These are phyloP conservation scores for Cyclostephanos invisitatus DNA, from an alignment of 108 stramenopile species.

Conservation along the genomic window DNA sequence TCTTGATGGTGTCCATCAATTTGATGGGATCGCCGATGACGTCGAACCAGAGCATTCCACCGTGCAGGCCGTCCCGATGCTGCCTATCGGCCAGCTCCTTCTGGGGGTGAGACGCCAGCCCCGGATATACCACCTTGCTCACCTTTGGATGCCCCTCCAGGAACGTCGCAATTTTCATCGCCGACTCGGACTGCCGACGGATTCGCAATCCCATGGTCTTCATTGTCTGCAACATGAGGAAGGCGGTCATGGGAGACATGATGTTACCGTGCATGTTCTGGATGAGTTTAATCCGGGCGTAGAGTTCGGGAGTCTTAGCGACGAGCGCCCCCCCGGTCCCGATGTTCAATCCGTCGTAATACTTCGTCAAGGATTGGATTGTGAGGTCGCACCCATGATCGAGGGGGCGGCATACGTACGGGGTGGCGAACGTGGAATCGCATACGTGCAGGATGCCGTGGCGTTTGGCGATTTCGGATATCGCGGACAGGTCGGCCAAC, in stretches of 20 bases:
- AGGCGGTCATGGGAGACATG: conserved; percentile 81
- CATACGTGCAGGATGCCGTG: conserved; percentile 68
- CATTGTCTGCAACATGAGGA: conserved; percentile 77
- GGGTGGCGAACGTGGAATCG: conserved; percentile 79
- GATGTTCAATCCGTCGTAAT: conserved; percentile 83
- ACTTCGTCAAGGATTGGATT: conserved; percentile 82
- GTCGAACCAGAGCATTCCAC: conserved; percentile 88
- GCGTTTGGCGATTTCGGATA: conserved; percentile 66
- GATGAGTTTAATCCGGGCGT: conserved; percentile 69
- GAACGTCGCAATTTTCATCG: conserved; percentile 79
- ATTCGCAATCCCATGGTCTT: conserved; percentile 86
- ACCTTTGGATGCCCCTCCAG: conserved; percentile 82
- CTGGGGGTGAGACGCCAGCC: conserved; percentile 76
- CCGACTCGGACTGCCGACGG: conserved; percentile 64
- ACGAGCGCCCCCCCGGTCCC: conserved; percentile 78
- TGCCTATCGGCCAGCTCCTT: conserved; percentile 80
- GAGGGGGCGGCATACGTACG: conserved; percentile 67
- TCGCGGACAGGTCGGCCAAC: conserved; percentile 70
- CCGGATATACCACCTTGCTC: conserved; percentile 73
- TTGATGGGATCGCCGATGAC: conserved; percentile 79
- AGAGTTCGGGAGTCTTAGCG: conserved; percentile 66
- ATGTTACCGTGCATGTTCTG: conserved; percentile 89
- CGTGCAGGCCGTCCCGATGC: conserved; percentile 74
- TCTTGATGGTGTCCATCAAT: conserved; percentile 78
- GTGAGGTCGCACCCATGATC: conserved; percentile 77